Conservation (phyloP, 768 basidiomycete species). For the Boletus subparvulus region DNA sequence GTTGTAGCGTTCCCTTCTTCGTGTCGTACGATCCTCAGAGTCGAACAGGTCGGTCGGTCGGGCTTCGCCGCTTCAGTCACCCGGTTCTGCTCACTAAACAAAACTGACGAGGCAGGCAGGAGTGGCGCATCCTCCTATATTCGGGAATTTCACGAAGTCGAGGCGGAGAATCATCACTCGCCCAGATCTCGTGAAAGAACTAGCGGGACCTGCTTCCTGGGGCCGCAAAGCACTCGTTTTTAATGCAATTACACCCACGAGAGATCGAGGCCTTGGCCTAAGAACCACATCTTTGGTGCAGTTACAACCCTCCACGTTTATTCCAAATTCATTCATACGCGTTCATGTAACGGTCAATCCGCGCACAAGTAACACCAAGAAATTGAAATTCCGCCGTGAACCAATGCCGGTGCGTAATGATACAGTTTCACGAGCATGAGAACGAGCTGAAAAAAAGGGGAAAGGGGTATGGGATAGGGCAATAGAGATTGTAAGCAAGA, state of each 20-base stretch:
- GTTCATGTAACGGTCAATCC: neutral
- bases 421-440: neutral
- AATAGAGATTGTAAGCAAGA: conserved; percentile 2
- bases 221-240: neutral
- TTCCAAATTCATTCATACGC: neutral
- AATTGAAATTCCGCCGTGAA: conserved; percentile 6
- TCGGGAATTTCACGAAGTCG: neutral
- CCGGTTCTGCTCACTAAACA: neutral
- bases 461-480: neutral
- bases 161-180: neutral
- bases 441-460: neutral
- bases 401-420: conserved; percentile 4
- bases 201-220: neutral
- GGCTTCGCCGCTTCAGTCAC: neutral
- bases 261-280: neutral
- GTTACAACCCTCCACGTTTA: neutral
- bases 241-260: neutral
- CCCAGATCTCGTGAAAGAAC: neutral
- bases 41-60: neutral
- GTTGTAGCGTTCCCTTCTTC: no score
- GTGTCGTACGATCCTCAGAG: neutral
- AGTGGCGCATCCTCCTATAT: neutral
- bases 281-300: neutral
- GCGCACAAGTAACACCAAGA: conserved; percentile 6
- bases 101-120: neutral